phyloP scores from a whole-genome alignment of 192 early-diverging fungal species.

The Kickxella alabastrina region DNA sequence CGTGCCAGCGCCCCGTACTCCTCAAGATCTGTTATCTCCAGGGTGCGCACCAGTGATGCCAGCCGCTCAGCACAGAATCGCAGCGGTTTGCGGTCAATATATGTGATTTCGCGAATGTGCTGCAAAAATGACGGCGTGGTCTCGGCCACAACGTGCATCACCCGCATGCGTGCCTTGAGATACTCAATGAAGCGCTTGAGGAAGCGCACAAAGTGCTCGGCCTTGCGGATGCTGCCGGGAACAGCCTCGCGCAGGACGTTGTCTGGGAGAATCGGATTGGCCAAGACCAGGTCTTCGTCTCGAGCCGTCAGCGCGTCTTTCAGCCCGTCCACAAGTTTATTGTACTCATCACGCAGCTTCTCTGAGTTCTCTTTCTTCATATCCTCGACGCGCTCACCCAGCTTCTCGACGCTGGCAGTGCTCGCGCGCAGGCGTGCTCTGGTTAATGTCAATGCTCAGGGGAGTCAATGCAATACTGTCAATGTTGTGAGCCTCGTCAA shows the following conservation, averaged over 20 bases:
- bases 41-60: conserved; percentile 81
- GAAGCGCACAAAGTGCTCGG: conserved; percentile 98
- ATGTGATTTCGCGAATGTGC: conserved; percentile 92
- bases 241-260: conserved; percentile 90
- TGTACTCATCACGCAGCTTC: conserved; percentile 87
- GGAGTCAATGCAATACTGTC: conserved; percentile 99
- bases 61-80: conserved; percentile 94
- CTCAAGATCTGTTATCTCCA: conserved; percentile 91
- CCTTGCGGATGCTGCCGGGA: conserved; percentile 94
- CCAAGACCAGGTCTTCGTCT: conserved; percentile 83
- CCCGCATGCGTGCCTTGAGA: conserved; percentile 92
- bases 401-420: conserved; percentile 68
- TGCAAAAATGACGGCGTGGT: conserved; percentile 89
- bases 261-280: conserved; percentile 93
- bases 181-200: conserved; percentile 96
- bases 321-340: conserved; percentile 83
- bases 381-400: conserved; percentile 69
- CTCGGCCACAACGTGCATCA: conserved; percentile 97
- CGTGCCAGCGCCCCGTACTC: conserved; percentile 77
- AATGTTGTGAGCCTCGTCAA: conserved; percentile 99
- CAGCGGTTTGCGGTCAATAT: conserved; percentile 90
- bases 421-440: conserved; percentile 88
- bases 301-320: conserved; percentile 65
- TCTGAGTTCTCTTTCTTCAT: conserved; percentile 85
- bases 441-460: conserved; percentile 88